A percentile compares a stretch with the other conserved stretches of the same genome.
Conservation (phyloP, 208 protist species). For the Acanthamoeba royreba region DNA sequence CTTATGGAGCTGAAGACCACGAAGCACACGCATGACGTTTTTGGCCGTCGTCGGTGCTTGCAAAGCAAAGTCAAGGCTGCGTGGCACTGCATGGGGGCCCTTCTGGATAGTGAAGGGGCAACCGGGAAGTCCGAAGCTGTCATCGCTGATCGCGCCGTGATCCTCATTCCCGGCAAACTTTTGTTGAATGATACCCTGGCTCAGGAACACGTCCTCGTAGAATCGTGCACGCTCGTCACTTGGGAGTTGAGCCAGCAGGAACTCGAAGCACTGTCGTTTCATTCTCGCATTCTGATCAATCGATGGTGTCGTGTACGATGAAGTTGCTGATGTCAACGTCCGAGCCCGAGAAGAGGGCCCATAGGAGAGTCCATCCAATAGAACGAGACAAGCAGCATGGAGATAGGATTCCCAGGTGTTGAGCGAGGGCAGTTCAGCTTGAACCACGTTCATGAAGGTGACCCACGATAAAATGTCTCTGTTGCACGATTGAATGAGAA, state of each 20-base stretch:
- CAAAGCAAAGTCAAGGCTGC: conserved; percentile 80
- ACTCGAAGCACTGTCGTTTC: conserved; percentile 31
- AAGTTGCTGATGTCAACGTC: neutral
- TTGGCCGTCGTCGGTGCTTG: conserved; percentile 92
- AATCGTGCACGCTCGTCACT: neutral
- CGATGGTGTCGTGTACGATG: neutral
- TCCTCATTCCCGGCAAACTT: neutral
- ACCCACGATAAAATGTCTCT: conserved; percentile 94
- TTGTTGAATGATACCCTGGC: neutral
- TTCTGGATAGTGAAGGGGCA: conserved; percentile 35
- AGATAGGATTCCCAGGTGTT: conserved; percentile 77
- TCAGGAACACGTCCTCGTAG: neutral
- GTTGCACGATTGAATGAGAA: conserved; percentile 73
- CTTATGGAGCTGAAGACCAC: conserved; percentile 84
- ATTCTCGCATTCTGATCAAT: neutral
- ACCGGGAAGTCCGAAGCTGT: neutral
- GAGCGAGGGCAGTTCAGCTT: neutral
- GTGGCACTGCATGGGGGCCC: neutral
- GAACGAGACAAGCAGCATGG: conserved; percentile 93
- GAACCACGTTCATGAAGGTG: conserved; percentile 85
- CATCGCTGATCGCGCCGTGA: neutral
- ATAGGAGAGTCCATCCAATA: conserved; percentile 91
- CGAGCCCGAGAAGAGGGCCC: neutral
- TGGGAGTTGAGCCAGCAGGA: conserved; percentile 13
- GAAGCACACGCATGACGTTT: conserved; percentile 96